These are phyloP conservation scores for Chamaenerion angustifolium DNA, from an alignment of 345 rosid species.

Conservation along the genomic window DNA sequence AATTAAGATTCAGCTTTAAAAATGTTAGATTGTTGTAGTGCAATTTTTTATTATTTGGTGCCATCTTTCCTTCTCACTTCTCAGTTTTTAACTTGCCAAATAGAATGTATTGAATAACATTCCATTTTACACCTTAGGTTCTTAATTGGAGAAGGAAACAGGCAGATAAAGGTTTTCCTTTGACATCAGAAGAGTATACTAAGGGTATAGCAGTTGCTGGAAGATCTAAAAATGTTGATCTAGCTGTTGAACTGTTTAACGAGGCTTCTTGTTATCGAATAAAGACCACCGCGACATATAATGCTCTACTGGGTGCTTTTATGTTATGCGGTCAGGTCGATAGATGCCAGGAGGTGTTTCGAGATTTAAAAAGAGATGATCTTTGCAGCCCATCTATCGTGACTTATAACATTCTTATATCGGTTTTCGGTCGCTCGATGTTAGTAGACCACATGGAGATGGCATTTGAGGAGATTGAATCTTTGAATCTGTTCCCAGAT, in stretches of 20 bases:
- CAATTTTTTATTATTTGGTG: background rate
- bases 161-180: slow-evolving; percentile 28
- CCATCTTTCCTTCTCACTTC: background rate
- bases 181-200: slow-evolving; percentile 60
- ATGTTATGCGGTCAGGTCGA: slow-evolving; percentile 43
- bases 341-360: slow-evolving; percentile 40
- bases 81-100: background rate
- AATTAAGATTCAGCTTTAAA: too few species aligned
- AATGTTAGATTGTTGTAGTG: too few species aligned
- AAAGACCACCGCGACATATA: slow-evolving; percentile 36
- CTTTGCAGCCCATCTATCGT: slow-evolving; percentile 42
- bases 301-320: slow-evolving; percentile 76
- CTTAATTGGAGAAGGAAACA: slow-evolving; percentile 60
- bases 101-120: background rate
- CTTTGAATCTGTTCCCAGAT: slow-evolving; percentile 31
- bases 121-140: slow-evolving; percentile 25
- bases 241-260: slow-evolving; percentile 40
- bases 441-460: slow-evolving; percentile 67
- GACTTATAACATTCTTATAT: slow-evolving; percentile 64
- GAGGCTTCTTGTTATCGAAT: slow-evolving; percentile 45
- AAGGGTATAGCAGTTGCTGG: slow-evolving; percentile 72
- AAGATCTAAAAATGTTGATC: slow-evolving; percentile 35
- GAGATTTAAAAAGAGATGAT: slow-evolving; percentile 36
- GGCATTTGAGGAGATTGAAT: slow-evolving; percentile 27
- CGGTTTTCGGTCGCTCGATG: slow-evolving; percentile 56